A percentile compares a stretch with the other conserved stretches of the same genome.
These are phyloP conservation scores for Boletellus sp. DNA, from an alignment of 1,284 basidiomycete species.

Conservation along the genomic window DNA sequence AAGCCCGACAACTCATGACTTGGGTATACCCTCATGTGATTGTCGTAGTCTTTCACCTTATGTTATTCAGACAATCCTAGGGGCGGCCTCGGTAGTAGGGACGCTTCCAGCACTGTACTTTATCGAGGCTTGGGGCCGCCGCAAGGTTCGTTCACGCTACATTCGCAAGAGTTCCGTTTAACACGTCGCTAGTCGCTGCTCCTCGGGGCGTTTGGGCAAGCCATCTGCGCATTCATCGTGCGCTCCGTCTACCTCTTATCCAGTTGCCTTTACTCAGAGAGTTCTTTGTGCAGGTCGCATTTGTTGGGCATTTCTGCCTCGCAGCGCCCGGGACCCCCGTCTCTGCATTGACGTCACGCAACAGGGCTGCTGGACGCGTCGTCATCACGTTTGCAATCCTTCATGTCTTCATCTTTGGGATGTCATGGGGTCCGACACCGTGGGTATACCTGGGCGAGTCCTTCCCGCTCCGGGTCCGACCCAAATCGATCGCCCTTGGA, in stretches of 20 bases:
- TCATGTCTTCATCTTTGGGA: constrained; percentile 53
- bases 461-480: constrained; percentile 58
- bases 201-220: constrained; percentile 63
- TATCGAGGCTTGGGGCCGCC: constrained; percentile 65
- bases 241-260: constrained; percentile 15
- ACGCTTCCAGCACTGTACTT: constrained; percentile 63
- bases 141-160: constrained; percentile 40
- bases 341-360: constrained; percentile 40
- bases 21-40: background rate
- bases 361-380: constrained; percentile 46
- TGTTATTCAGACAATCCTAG: constrained; percentile 70
- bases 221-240: constrained; percentile 60
- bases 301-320: constrained; percentile 67
- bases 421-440: constrained; percentile 57
- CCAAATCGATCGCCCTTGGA: constrained; percentile 60
- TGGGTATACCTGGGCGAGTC: constrained; percentile 64
- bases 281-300: constrained; percentile 45
- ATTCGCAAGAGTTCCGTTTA: background rate
- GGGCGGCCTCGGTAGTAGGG: constrained; percentile 64
- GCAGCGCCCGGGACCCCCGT: constrained; percentile 42
- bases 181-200: constrained; percentile 49
- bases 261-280: constrained; percentile 3
- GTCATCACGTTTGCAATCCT: constrained; percentile 60
- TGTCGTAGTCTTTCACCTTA: constrained; percentile 56
- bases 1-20: constrained; percentile 14